These are phyloP conservation scores for Fomitopsis serialis DNA, from an alignment of 768 basidiomycete genomes.

Conservation along the genomic window DNA sequence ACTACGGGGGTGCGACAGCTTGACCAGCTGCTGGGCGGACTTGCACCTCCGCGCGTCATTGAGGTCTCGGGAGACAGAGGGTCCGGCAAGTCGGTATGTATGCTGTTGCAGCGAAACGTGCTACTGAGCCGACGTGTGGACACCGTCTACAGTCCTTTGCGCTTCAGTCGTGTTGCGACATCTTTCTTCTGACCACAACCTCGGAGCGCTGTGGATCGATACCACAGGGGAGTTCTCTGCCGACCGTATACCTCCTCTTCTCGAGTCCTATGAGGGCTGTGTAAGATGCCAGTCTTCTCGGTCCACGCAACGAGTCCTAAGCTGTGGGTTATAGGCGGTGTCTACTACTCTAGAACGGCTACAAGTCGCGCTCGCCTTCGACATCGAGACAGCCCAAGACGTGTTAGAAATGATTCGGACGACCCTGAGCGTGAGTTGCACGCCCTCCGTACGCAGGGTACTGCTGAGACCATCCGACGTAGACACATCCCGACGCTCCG, in stretches of 20 bases:
- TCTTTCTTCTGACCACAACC: conserved; percentile 33
- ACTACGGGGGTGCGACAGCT: conserved; percentile 38
- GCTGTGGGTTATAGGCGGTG: too few relatives aligned
- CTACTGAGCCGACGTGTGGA: too few relatives aligned
- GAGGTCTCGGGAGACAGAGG: conserved; percentile 65
- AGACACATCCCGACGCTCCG: neutral
- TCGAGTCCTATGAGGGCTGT: conserved; percentile 20
- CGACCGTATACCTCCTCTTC: conserved; percentile 37
- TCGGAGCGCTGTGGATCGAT: conserved; percentile 63
- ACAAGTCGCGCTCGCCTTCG: conserved; percentile 52
- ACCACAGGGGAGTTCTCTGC: conserved; percentile 62
- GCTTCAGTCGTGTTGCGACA: conserved; percentile 53
- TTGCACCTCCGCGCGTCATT: conserved; percentile 48
- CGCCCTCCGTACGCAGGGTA: neutral
- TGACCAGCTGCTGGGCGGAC: conserved; percentile 46
- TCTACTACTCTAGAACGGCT: conserved; percentile 46
- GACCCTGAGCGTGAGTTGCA: conserved; percentile 24
- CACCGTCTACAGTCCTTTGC: conserved; percentile 46
- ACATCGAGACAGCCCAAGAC: conserved; percentile 47
- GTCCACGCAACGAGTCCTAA: conserved; percentile 10
- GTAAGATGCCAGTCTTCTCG: conserved; percentile 3
- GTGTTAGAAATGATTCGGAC: conserved; percentile 41
- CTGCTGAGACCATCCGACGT: neutral
- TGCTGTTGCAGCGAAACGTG: neutral
- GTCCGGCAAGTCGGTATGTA: conserved; percentile 65